Evolutionary conservation across 23 red algal genomes (phyloP), one percentile per base, ranked within the genome.

Genomic region (Gracilariopsis chorda): DNA sequence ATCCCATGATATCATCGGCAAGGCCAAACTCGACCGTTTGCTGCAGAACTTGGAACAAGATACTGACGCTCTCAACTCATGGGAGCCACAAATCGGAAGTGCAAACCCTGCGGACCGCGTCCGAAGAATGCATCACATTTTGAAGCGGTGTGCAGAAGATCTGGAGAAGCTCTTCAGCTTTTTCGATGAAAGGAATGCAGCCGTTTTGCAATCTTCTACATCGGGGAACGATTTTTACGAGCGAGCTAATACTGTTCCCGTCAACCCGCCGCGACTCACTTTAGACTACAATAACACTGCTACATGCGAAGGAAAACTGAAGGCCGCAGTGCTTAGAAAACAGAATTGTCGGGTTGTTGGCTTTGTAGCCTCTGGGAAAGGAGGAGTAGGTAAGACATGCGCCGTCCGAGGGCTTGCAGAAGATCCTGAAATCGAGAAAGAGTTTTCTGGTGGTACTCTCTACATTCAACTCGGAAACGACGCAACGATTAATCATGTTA

Each of bases 401-500:
- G 53, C 53, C 14, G n/a, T 58, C n/a, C n/a, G 14, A 58, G 53
- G 53, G 28, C 53, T 58, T 58, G 53, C 14, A 24, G 53, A 58
- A 8, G 14, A 58, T 20, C 5, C 5, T 7, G 65, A 46, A 20
- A 19, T 72, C 17, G 28, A 19, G n/a, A 4, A 58, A 25, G 53
- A 4, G 53, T 7, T 72, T 46, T 20, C 6, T 32, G 65, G 24
- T 8, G 65, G 65, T 4, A 33, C 32, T 43, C 65, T 72, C 5
- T 72, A 72, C 17, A 72, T 72, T 46, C 7, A 72, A 32, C 65
- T 72, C 4, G 65, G 65, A 72, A 72, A 72, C 23, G 65, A 43
- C 37, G 65, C 65, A 4, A 72, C 3, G 32, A 46, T 72, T 7
- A 34, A n/a, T 4, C 19, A 39, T 12, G 5, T 72, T 16, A 72